Evolutionary conservation across 768 basidiomycete genomes (phyloP), one percentile per base, ranked within the genome.

Genomic region (Boletus bicolor): DNA sequence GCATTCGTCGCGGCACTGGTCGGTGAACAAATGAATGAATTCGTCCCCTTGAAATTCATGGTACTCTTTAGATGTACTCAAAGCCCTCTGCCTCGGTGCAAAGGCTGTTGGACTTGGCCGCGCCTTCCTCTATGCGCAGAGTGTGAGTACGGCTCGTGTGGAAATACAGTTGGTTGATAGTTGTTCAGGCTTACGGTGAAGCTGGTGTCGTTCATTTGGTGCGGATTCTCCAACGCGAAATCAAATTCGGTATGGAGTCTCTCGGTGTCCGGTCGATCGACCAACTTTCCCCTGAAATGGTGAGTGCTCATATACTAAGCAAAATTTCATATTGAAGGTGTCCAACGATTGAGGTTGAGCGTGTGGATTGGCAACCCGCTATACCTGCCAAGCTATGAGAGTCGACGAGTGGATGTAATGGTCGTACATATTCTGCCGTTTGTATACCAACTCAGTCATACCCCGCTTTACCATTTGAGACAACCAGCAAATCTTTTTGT

Each of bases 11-110:
- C 46, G 93, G 93, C 15, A 93, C 91, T 55, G 87, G 87, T 84
- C 54, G 38, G 75, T 65, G 43, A 50, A 55, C 15, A 44, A 24
- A 35, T 19, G 12, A 34, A 24, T 17, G 37, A 15, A 44, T 35
- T 49, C 12, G 15, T 44, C 1, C 5, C 10, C 15, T 44, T 44
- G 11, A 34, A 34, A 46, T 46, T 49, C 19, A 56, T 8, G 39
- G 2, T 32, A 7, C 32, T 21, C 54, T 36, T 21, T 55, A 80
- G 93, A 95, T 73, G 85, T 94, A 15, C 73, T 97, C 46, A 97
- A 96, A 71, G 93, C 93, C 0, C 73, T 96, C 10, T 95, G 92
- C 66, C 77, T 97, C 8, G 94, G 94, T 10, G 94, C 94, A 4
- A 86, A 73, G 58, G 91, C 87, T 8, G 91, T 94, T 17, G 93